Evolutionary conservation across 805 yeast genomes (phyloP).

Genomic region (Candida jianshihensis): DNA sequence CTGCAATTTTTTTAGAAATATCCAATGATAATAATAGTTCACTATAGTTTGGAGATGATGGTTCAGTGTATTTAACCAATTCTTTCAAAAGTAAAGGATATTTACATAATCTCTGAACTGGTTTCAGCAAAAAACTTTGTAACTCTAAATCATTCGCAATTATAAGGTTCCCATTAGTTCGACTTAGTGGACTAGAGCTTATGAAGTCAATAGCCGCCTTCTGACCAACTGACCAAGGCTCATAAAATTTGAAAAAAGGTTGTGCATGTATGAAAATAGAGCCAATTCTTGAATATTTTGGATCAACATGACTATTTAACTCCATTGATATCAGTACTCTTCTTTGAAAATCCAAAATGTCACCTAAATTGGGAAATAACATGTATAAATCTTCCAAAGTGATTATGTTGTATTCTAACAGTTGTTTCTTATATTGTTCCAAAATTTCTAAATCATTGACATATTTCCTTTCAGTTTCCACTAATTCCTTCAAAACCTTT

Average conservation of each 20-base stretch:
- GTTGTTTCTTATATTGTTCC: constrained; percentile 58
- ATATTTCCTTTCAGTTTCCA: constrained; percentile 87
- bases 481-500: constrained; percentile 75
- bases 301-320: constrained; percentile 72
- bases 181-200: constrained; percentile 46
- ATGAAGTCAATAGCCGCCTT: constrained; percentile 81
- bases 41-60: constrained; percentile 43
- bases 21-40: constrained; percentile 68
- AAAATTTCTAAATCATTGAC: constrained; percentile 85
- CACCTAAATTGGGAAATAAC: constrained; percentile 78
- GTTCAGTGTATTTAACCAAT: constrained; percentile 58
- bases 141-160: constrained; percentile 84
- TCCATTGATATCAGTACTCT: constrained; percentile 84
- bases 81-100: constrained; percentile 82
- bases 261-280: constrained; percentile 82
- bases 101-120: constrained; percentile 93
- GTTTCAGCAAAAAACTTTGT: constrained; percentile 84
- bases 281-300: constrained; percentile 77
- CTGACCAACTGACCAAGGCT: constrained; percentile 92
- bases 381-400: constrained; percentile 74
- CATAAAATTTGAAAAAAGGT: constrained; percentile 80
- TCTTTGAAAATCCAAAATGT: constrained; percentile 86
- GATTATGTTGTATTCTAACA: constrained; percentile 57
- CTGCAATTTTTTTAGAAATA: constrained; percentile 78
- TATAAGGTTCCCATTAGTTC: constrained; percentile 46